Evolutionary conservation across 2,329 filamentous ascomycete species (phyloP).

Genomic region (Xylariaceae sp.): DNA sequence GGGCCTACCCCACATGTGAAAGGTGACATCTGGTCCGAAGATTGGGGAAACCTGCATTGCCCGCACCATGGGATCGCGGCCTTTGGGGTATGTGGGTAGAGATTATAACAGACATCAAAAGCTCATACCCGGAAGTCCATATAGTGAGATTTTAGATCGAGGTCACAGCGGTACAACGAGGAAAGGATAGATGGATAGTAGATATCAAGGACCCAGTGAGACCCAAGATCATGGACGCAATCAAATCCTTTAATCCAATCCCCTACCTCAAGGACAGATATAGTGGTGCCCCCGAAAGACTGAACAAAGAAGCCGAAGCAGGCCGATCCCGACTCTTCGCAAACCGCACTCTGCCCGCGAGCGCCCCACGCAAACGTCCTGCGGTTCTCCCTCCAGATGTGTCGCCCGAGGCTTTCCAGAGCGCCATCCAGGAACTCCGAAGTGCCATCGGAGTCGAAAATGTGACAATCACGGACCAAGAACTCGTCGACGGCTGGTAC

Average conservation of each 20-base stretch:
- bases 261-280: constrained; percentile 20
- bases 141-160: background rate
- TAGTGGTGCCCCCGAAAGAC: constrained; percentile 20
- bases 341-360: constrained; percentile 20
- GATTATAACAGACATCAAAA: too few species aligned
- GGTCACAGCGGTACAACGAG: too few species aligned
- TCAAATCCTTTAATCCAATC: constrained; percentile 4
- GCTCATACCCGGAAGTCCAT: background rate
- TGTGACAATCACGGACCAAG: constrained; percentile 15
- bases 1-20: too few species aligned
- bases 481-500: constrained; percentile 23
- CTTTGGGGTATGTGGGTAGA: too few species aligned
- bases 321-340: constrained; percentile 14
- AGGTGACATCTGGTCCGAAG: too few species aligned
- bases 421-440: constrained; percentile 28
- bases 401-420: constrained; percentile 17
- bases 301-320: constrained; percentile 19
- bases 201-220: background rate
- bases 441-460: constrained; percentile 20
- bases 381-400: constrained; percentile 25
- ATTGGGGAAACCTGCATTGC: too few species aligned
- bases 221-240: constrained; percentile 8
- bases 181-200: background rate
- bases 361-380: constrained; percentile 12
- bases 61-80: too few species aligned